Evolutionary conservation across 371 early-diverging fungal species (phyloP).

Genomic region (Batrachochytrium dendrobatidis): DNA sequence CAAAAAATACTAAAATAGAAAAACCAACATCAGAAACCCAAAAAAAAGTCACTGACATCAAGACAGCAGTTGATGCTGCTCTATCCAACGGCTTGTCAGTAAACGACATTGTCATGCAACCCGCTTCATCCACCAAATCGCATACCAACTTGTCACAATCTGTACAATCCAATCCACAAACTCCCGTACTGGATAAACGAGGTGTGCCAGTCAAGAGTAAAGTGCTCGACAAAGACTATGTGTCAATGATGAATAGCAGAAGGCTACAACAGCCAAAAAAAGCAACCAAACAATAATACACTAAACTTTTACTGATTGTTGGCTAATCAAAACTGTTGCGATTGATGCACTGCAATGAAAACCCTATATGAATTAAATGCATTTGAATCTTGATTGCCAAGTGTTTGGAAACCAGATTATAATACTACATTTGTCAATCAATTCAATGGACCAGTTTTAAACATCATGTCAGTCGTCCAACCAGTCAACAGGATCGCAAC

Average conservation of each 20-base stretch:
- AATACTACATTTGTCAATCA: not conserved
- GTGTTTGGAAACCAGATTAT: not conserved
- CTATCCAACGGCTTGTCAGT: not conserved
- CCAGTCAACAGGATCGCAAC: no score
- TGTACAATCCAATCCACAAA: not conserved
- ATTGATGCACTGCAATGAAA: not conserved
- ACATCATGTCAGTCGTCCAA: no score
- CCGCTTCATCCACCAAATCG: not conserved
- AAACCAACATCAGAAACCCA: not conserved
- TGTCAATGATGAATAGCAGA: not conserved
- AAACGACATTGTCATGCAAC: not conserved
- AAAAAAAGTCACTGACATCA: not conserved
- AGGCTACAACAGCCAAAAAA: not conserved
- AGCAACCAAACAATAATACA: not conserved
- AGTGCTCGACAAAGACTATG: not conserved
- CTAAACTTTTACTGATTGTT: not conserved
- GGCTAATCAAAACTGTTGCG: not conserved
- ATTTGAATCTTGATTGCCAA: not conserved
- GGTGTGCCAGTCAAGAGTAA: not conserved
- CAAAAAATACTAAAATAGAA: not conserved
- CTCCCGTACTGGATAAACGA: not conserved
- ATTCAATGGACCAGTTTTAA: no score
- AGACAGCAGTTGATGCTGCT: not conserved
- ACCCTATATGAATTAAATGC: not conserved
- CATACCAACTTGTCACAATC: not conserved